Evolutionary conservation across 2,329 filamentous ascomycete species (phyloP).

Genomic region (Colletotrichum lini): DNA sequence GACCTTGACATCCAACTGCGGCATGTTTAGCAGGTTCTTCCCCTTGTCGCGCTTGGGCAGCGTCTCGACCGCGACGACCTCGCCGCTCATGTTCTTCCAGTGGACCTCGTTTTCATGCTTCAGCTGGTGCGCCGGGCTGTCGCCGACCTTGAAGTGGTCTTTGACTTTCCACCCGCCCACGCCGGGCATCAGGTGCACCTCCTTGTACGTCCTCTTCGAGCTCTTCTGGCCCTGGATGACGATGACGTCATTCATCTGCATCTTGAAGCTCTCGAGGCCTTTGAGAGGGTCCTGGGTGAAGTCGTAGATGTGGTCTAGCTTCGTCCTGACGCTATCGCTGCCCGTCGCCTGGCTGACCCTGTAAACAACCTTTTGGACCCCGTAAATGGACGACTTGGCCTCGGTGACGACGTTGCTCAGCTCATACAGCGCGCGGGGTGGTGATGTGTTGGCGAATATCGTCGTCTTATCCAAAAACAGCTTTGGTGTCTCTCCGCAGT

Average conservation of each 20-base stretch:
- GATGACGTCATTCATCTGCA: constrained; percentile 20
- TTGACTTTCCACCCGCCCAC: constrained; percentile 44
- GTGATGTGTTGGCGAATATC: constrained; percentile 32
- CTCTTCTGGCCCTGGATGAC: constrained; percentile 44
- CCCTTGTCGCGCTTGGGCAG: constrained; percentile 44
- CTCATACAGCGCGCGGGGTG: constrained; percentile 45
- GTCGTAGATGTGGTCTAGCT: constrained; percentile 50
- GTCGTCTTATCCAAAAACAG: constrained; percentile 29
- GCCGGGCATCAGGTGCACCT: constrained; percentile 43
- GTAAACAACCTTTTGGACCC: constrained; percentile 48
- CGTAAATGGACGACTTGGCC: constrained; percentile 42
- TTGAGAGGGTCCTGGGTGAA: constrained; percentile 42
- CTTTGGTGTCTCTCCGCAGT: constrained; percentile 29
- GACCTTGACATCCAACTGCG: constrained; percentile 46
- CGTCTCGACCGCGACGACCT: constrained; percentile 47
- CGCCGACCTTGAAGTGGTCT: constrained; percentile 46
- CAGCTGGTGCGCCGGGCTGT: constrained; percentile 43
- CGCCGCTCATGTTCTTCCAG: constrained; percentile 46
- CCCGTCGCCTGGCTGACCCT: constrained; percentile 38
- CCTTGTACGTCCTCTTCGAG: constrained; percentile 44
- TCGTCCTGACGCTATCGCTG: constrained; percentile 42
- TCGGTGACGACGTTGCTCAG: constrained; percentile 46
- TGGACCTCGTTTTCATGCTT: constrained; percentile 45
- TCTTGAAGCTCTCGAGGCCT: constrained; percentile 1
- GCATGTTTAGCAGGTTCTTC: constrained; percentile 40